Conservation (phyloP, 441 rosid genomes). For the Adansonia grandidieri region DNA sequence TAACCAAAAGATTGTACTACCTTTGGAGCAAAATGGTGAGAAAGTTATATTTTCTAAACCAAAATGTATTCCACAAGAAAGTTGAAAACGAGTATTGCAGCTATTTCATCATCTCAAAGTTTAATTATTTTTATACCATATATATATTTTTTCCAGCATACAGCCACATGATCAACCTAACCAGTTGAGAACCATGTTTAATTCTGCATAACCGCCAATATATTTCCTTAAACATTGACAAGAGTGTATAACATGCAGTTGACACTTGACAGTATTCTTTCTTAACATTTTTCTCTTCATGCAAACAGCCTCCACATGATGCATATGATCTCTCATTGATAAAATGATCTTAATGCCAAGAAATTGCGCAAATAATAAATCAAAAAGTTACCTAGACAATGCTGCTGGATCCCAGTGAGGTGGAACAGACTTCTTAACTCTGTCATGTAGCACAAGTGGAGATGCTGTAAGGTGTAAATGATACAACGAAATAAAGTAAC, state of each 20-base stretch:
- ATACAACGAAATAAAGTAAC: slow-evolving; percentile 72
- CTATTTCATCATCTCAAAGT: neutral
- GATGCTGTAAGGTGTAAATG: slow-evolving; percentile 67
- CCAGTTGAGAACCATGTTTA: neutral
- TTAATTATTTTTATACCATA: neutral
- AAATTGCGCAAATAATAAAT: neutral
- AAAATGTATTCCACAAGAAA: slow-evolving; percentile 11
- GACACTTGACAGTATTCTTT: neutral
- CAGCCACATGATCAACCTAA: neutral
- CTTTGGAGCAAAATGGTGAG: neutral
- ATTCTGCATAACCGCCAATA: too few relatives aligned
- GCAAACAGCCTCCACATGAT: neutral
- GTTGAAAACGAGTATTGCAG: neutral
- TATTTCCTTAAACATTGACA: too few relatives aligned
- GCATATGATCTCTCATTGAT: neutral
- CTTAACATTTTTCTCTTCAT: neutral
- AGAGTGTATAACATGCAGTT: neutral
- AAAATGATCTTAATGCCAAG: neutral
- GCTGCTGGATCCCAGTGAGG: slow-evolving; percentile 72
- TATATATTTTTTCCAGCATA: neutral
- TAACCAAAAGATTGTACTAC: neutral
- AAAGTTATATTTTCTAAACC: neutral
- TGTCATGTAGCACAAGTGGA: slow-evolving; percentile 53
- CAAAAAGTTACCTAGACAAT: slow-evolving; percentile 56
- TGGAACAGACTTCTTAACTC: slow-evolving; percentile 66